Conservation (phyloP, 202 grass and related monocot species). For the Carex arenaria region DNA sequence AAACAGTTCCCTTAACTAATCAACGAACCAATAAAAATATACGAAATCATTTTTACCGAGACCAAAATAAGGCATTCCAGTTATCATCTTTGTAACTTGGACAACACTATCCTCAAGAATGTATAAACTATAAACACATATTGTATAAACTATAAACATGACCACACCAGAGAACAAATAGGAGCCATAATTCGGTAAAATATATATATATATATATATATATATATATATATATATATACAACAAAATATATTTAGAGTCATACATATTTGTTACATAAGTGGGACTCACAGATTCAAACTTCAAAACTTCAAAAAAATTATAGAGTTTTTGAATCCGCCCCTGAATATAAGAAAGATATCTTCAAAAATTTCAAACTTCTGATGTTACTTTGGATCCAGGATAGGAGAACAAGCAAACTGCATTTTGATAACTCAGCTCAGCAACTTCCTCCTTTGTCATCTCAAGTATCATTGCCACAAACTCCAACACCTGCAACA, state of each 20-base stretch:
- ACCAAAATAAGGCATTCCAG: neutral
- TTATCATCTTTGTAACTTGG: neutral
- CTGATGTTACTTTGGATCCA: slow-evolving; percentile 52
- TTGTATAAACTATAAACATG: neutral
- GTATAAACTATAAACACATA: too few relatives aligned
- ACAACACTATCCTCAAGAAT: too few relatives aligned
- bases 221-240: too few relatives aligned
- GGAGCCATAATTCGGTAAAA: too few relatives aligned
- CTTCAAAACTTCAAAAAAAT: too few relatives aligned
- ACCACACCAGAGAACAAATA: neutral
- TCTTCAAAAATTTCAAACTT: slow-evolving; percentile 43
- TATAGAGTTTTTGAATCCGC: too few relatives aligned
- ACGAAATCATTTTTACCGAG: neutral
- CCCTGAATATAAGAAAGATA: slow-evolving; percentile 17
- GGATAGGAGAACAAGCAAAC: slow-evolving; percentile 68
- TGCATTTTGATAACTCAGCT: slow-evolving; percentile 75
- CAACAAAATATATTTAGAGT: neutral
- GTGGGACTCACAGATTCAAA: too few relatives aligned
- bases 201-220: too few relatives aligned
- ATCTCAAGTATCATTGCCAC: slow-evolving; percentile 72
- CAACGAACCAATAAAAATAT: too few relatives aligned
- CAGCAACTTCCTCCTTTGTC: slow-evolving; percentile 52
- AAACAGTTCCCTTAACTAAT: too few relatives aligned
- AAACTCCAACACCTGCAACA: slow-evolving; percentile 58
- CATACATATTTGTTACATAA: slow-evolving; percentile 32